Conservation (phyloP, 148 eudicot species). For the Camellia japonica region DNA sequence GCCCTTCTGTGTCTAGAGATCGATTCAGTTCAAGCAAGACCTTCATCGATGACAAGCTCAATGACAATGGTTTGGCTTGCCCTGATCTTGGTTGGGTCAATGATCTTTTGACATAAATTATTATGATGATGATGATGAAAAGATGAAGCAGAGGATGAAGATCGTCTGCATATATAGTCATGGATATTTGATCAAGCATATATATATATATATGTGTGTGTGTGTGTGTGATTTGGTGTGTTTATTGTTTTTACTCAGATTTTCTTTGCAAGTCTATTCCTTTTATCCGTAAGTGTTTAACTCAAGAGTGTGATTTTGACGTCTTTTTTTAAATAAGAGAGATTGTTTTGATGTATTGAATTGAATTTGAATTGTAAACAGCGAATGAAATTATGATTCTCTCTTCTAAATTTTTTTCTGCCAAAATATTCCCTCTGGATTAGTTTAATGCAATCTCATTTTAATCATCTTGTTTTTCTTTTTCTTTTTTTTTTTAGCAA, state of each 20-base stretch:
- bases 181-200: too few relatives aligned
- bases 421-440: too few relatives aligned
- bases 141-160: not conserved
- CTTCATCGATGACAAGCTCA: constrained; percentile 25
- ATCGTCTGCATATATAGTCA: not conserved
- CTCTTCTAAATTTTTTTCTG: too few relatives aligned
- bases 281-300: not conserved
- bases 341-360: too few relatives aligned
- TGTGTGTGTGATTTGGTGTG: constrained; percentile 9
- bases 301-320: too few relatives aligned
- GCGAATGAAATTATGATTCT: too few relatives aligned
- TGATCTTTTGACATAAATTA: constrained; percentile 53
- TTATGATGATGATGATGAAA: constrained; percentile 6
- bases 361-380: too few relatives aligned
- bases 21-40: constrained; percentile 20
- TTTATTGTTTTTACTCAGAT: not conserved
- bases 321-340: too few relatives aligned
- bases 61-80: constrained; percentile 27
- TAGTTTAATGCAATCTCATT: too few relatives aligned
- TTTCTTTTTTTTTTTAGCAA: too few relatives aligned
- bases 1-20: constrained; percentile 24
- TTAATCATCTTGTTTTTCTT: too few relatives aligned
- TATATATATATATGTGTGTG: not conserved
- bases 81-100: constrained; percentile 92
- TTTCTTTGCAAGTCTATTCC: not conserved